These are phyloP conservation scores for Neofusicoccum umdonicola DNA, from an alignment of 2,329 filamentous ascomycete species.

Conservation along the genomic window DNA sequence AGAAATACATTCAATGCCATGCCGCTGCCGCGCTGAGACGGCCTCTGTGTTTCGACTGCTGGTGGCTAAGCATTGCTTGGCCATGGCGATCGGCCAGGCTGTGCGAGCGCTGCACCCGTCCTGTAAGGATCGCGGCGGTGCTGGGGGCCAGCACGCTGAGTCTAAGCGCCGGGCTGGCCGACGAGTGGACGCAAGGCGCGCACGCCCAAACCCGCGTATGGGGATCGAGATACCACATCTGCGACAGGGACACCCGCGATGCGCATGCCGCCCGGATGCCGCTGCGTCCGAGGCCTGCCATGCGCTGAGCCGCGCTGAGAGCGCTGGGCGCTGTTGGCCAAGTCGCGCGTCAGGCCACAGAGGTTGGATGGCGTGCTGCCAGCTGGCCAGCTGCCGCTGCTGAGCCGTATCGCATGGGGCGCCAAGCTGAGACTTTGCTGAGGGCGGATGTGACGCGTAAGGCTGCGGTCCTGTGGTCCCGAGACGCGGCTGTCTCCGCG, in stretches of 20 bases:
- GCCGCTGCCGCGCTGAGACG: not conserved
- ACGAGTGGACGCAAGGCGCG: conserved; percentile 1
- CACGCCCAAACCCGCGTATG: not conserved
- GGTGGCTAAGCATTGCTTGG: conserved; percentile 11
- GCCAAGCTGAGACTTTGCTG: conserved; percentile 14
- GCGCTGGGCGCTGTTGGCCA: conserved; percentile 4
- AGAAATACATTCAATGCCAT: conserved; percentile 11
- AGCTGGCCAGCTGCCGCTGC: conserved; percentile 3
- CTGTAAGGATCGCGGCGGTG: not conserved
- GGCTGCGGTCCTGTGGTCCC: conserved; percentile 10
- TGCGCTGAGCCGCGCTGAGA: conserved; percentile 4
- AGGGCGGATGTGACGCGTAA: conserved; percentile 18
- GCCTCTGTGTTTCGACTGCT: conserved; percentile 2
- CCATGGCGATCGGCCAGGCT: conserved; percentile 3
- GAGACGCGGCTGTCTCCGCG: conserved; percentile 10
- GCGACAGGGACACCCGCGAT: conserved; percentile 10
- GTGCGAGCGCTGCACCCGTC: not conserved
- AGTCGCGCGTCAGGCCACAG: conserved; percentile 7
- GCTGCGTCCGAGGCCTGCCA: conserved; percentile 1
- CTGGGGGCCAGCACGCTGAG: not conserved
- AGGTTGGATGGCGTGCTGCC: conserved; percentile 2
- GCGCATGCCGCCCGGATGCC: not conserved
- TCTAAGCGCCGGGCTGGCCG: not conserved
- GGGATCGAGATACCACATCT: not conserved
- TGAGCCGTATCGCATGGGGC: conserved; percentile 13